These are phyloP conservation scores for Suhomyces anneliseae DNA, from an alignment of 1,139 yeast genomes.

Conservation along the genomic window DNA sequence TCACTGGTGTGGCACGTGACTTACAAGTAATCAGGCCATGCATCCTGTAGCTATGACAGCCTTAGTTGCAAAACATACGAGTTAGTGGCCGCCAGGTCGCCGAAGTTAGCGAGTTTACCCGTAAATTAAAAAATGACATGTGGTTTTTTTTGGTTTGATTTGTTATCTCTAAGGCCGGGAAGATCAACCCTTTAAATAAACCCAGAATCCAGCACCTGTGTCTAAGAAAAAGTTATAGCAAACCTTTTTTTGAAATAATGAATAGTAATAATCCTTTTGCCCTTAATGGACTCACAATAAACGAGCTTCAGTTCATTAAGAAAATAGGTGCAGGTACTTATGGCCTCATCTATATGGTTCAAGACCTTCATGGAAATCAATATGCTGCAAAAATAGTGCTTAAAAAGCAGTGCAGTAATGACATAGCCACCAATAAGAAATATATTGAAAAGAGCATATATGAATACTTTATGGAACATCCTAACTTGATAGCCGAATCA, in stretches of 20 bases:
- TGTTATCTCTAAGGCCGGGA: too few relatives aligned
- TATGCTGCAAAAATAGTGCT: constrained; percentile 77
- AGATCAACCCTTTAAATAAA: too few relatives aligned
- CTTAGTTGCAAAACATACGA: neutral
- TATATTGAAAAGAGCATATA: constrained; percentile 31
- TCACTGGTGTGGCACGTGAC: neutral
- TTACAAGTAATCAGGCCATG: neutral
- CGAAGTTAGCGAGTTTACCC: neutral
- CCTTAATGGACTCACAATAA: constrained; percentile 31
- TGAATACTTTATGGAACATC: constrained; percentile 28
- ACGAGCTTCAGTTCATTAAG: constrained; percentile 46
- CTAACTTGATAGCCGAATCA: constrained; percentile 21
- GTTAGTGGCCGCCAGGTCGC: neutral
- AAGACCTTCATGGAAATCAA: constrained; percentile 47
- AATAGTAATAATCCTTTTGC: neutral
- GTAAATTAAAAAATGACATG: too few relatives aligned
- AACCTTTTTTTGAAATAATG: neutral
- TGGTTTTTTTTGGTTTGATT: too few relatives aligned
- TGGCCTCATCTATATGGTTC: constrained; percentile 77
- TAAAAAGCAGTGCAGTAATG: constrained; percentile 36
- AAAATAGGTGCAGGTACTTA: constrained; percentile 89
- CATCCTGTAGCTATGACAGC: neutral
- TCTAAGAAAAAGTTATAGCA: too few relatives aligned
- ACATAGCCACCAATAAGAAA: constrained; percentile 32
- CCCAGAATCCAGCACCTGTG: too few relatives aligned